Evolutionary conservation across 352 stramenopile species (phyloP).

Genomic region (Saprolegnia parasitica): DNA sequence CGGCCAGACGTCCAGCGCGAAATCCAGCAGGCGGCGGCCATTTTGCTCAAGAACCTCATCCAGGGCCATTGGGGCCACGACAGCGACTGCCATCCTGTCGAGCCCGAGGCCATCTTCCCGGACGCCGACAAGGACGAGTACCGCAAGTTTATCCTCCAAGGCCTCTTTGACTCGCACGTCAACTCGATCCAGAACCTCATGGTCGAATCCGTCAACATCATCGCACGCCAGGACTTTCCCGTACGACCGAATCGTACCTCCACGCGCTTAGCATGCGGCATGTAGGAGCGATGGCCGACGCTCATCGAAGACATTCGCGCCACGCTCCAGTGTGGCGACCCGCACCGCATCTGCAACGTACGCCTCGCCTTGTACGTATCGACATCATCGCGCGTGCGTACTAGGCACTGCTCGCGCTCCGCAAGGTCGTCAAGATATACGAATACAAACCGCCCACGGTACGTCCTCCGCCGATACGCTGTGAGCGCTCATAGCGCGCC

Average conservation of each 20-base stretch:
- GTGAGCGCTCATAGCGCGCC: not conserved
- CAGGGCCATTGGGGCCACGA: slow-evolving; percentile 91
- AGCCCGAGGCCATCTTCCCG: slow-evolving; percentile 45
- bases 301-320: slow-evolving; percentile 83
- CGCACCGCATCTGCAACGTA: slow-evolving; percentile 76
- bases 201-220: slow-evolving; percentile 91
- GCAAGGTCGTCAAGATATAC: slow-evolving; percentile 97
- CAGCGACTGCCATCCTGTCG: slow-evolving; percentile 62
- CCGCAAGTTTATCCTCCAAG: slow-evolving; percentile 37
- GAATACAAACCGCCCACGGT: slow-evolving; percentile 94
- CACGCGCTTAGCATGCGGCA: too few species aligned
- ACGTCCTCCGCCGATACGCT: slow-evolving; percentile 20
- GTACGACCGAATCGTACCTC: slow-evolving; percentile 27
- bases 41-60: slow-evolving; percentile 95
- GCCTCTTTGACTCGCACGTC: slow-evolving; percentile 79
- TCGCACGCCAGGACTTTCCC: slow-evolving; percentile 95
- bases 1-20: slow-evolving; percentile 64
- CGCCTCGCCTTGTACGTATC: slow-evolving; percentile 6
- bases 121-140: slow-evolving; percentile 31
- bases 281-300: slow-evolving; percentile 80
- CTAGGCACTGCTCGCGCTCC: slow-evolving; percentile 90
- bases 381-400: slow-evolving; percentile 39
- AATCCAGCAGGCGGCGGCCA: slow-evolving; percentile 90
- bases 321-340: slow-evolving; percentile 86
- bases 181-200: slow-evolving; percentile 89